Percentiles rank a stretch among this genome's conserved stretches.
Evolutionary conservation across 148 eudicot species (phyloP).

Genomic region (Drosera capensis): DNA sequence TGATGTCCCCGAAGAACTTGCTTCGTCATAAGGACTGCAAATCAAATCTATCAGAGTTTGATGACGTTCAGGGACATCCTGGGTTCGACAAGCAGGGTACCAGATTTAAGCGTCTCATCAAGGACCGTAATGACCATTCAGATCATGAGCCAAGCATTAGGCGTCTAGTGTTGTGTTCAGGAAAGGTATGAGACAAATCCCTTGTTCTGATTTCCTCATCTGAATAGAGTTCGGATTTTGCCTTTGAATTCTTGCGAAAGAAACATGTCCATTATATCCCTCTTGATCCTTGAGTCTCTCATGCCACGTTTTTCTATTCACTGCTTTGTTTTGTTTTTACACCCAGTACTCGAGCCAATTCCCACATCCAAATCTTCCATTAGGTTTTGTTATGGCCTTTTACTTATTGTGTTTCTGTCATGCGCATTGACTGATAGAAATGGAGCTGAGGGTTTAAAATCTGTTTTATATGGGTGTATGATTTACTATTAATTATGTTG

Average conservation of each 20-base stretch:
- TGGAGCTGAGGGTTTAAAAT: too few relatives aligned
- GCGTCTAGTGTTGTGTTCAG: conserved; percentile 67
- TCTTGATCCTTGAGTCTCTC: too few relatives aligned
- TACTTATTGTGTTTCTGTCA: too few relatives aligned
- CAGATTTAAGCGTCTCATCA: conserved; percentile 67
- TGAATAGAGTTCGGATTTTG: background rate
- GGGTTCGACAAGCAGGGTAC: conserved; percentile 87
- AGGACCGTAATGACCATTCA: conserved; percentile 56
- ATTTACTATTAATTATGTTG: too few relatives aligned
- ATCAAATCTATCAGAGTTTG: conserved; percentile 63
- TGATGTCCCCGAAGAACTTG: conserved; percentile 62
- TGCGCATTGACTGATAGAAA: too few relatives aligned
- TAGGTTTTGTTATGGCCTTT: too few relatives aligned
- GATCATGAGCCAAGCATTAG: conserved; percentile 65
- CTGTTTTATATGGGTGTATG: too few relatives aligned
- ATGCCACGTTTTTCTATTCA: too few relatives aligned
- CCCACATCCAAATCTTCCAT: too few relatives aligned
- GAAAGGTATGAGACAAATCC: conserved; percentile 36
- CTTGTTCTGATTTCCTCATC: conserved; percentile 2
- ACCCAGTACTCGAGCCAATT: too few relatives aligned
- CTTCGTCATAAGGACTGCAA: conserved; percentile 77
- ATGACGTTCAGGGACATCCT: conserved; percentile 74
- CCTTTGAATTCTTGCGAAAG: background rate
- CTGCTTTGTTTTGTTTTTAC: too few relatives aligned
- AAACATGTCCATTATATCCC: too few relatives aligned